Evolutionary conservation across 805 yeast genomes (phyloP).

Genomic region (Cyberlindnera lachancei): DNA sequence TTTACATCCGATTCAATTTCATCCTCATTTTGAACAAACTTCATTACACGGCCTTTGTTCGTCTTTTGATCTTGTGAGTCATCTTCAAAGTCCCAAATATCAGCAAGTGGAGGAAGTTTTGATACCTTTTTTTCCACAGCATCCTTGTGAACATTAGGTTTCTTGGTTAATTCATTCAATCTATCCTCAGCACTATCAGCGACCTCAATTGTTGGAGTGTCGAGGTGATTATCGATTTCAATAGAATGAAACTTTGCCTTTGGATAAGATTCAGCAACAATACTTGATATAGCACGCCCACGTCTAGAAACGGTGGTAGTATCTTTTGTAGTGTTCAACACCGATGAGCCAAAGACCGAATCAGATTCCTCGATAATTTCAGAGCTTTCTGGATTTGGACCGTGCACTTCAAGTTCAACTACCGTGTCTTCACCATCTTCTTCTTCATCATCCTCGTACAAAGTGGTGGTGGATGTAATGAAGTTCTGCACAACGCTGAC

Average conservation of each 20-base stretch:
- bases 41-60: constrained; percentile 5
- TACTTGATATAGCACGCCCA: constrained; percentile 11
- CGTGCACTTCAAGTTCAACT: not conserved
- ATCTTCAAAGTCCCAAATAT: constrained; percentile 21
- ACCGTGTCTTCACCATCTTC: not conserved
- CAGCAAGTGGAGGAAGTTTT: no score
- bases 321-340: constrained; percentile 14
- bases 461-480: constrained; percentile 16
- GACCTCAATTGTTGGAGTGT: no score
- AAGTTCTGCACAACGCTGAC: constrained; percentile 26
- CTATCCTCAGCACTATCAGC: no score
- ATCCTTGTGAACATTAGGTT: no score
- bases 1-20: not conserved
- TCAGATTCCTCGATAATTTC: constrained; percentile 11
- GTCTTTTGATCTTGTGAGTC: not conserved
- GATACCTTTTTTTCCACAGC: not conserved
- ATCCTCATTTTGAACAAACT: not conserved
- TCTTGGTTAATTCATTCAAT: no score
- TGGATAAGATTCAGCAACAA: constrained; percentile 16
- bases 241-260: no score
- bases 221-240: no score
- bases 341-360: constrained; percentile 11
- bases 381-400: not conserved
- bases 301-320: constrained; percentile 15
- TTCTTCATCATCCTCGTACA: constrained; percentile 2